Percentiles rank a stretch among this genome's conserved stretches.
Conservation (phyloP, 73 alveolate genomes). For the Stentor roeselii region DNA sequence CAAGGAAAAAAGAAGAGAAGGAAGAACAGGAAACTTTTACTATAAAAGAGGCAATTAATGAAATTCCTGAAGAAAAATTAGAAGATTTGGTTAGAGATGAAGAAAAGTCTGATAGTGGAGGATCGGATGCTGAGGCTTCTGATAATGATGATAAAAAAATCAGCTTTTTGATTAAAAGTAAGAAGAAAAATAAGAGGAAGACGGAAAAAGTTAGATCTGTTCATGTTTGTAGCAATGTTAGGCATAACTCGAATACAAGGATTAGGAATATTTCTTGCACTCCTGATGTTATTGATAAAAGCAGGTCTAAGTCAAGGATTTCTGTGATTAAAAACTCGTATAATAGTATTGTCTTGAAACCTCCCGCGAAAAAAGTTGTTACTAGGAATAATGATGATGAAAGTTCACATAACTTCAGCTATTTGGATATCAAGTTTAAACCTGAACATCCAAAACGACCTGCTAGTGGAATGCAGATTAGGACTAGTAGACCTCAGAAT, state of each 20-base stretch:
- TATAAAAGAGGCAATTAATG: neutral
- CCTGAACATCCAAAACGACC: neutral
- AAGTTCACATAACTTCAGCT: too few relatives aligned
- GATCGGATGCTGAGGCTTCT: neutral
- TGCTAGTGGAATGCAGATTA: neutral
- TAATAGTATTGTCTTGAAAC: neutral
- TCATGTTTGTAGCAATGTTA: neutral
- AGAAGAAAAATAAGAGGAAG: neutral
- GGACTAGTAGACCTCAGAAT: too few relatives aligned
- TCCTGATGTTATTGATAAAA: neutral
- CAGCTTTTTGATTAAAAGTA: neutral
- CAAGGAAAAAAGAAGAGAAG: neutral
- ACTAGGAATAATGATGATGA: neutral
- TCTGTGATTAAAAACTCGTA: neutral
- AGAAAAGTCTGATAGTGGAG: constrained; percentile 1
- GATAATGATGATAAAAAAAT: constrained; percentile 17
- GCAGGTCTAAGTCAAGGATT: neutral
- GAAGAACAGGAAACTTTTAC: neutral
- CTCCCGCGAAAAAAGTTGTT: neutral
- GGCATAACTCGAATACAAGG: neutral
- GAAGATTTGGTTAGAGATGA: neutral
- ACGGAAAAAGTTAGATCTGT: neutral
- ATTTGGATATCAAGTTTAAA: neutral
- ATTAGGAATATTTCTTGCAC: neutral
- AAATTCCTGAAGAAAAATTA: neutral